A percentile compares a stretch with the other conserved stretches of the same genome.
Conservation (phyloP, 1,284 basidiomycete genomes). For the Puccinia coronata region DNA sequence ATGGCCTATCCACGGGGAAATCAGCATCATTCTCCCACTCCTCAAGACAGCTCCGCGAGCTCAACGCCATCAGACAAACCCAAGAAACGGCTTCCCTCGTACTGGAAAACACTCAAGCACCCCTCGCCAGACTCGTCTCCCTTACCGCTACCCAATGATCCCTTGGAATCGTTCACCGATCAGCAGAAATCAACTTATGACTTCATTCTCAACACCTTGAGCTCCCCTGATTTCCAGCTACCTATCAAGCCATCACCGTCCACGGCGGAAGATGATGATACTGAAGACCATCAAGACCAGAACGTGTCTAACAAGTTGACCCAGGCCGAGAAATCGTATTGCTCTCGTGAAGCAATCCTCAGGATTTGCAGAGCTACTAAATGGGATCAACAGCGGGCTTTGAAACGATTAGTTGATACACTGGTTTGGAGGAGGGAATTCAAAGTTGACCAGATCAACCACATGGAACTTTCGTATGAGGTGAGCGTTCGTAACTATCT, state of each 20-base stretch:
- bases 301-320: neutral
- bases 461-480: slow-evolving; percentile 4
- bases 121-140: neutral
- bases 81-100: slow-evolving; percentile 1
- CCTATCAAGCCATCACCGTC: neutral
- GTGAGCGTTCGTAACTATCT: neutral
- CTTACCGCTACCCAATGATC: neutral
- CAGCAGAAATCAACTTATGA: neutral
- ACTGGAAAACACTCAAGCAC: slow-evolving; percentile 3
- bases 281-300: neutral
- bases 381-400: slow-evolving; percentile 58
- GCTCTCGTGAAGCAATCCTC: slow-evolving; percentile 57
- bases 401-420: slow-evolving; percentile 59
- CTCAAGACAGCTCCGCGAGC: too few species aligned
- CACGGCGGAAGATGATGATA: neutral
- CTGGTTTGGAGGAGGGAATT: slow-evolving; percentile 60
- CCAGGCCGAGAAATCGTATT: slow-evolving; percentile 58
- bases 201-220: neutral
- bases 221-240: slow-evolving; percentile 8
- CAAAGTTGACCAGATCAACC: slow-evolving; percentile 57
- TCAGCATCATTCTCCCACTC: too few species aligned
- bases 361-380: slow-evolving; percentile 59
- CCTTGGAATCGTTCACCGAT: neutral
- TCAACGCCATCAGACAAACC: neutral
- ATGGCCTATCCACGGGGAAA: too few species aligned